Conservation (phyloP, 208 protist species). For the Acanthamoeba sp. region DNA sequence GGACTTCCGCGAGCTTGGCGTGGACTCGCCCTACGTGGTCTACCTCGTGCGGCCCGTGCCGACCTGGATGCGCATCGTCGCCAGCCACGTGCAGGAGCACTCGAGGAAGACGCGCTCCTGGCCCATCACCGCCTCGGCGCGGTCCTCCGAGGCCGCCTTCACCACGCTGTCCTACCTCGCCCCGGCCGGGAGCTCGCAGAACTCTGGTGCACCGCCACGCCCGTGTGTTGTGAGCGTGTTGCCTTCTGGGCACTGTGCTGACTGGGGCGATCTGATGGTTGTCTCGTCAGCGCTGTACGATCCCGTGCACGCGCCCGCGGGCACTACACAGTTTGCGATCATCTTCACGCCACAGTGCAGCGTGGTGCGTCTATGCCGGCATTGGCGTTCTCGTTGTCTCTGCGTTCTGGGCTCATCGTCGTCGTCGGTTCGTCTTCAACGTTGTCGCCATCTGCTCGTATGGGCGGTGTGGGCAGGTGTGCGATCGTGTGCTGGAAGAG, state of each 20-base stretch:
- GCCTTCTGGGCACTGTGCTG: background rate
- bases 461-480: background rate
- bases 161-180: background rate
- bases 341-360: constrained; percentile 32
- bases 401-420: background rate
- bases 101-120: background rate
- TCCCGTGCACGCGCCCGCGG: background rate
- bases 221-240: background rate
- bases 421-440: too few species aligned
- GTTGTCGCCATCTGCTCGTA: background rate
- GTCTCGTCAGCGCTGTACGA: background rate
- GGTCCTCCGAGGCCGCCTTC: background rate
- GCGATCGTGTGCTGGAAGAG: constrained; percentile 32
- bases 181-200: background rate
- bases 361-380: background rate
- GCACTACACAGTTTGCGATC: background rate
- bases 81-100: constrained; percentile 4
- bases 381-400: too few species aligned
- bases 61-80: constrained; percentile 27
- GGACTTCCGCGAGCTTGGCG: background rate
- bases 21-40: background rate
- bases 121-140: background rate
- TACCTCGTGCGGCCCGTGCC: background rate
- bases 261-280: too few species aligned
- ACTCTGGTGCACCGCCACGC: background rate